Conservation (phyloP, 2,329 filamentous ascomycete genomes). For the Exophiala aquamarina region DNA sequence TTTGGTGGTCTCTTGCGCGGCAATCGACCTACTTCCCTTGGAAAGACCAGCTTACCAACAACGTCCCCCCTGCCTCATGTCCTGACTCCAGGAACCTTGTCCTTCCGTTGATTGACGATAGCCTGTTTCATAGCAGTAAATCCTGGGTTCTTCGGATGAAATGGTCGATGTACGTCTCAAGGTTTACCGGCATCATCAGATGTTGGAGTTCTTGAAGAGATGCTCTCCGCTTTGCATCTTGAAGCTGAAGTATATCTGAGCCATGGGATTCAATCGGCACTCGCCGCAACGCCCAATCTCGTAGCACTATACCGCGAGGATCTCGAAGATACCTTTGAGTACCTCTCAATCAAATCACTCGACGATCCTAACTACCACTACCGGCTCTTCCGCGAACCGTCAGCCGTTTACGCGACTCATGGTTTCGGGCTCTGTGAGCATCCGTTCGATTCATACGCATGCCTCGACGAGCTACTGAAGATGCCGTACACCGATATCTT, state of each 20-base stretch:
- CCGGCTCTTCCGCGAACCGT: constrained; percentile 3
- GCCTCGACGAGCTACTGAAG: constrained; percentile 5
- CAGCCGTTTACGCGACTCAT: constrained; percentile 1
- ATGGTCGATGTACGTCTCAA: constrained; percentile 2
- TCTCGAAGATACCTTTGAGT: background rate
- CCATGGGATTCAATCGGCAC: background rate
- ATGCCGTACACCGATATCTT: constrained; percentile 2
- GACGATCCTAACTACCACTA: background rate
- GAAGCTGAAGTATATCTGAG: background rate
- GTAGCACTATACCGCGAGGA: background rate
- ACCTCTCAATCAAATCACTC: background rate
- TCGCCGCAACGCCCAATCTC: background rate
- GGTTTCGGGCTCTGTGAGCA: constrained; percentile 1
- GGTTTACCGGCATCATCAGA: constrained; percentile 1
- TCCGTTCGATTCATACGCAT: constrained; percentile 2
- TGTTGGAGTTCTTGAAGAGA: constrained; percentile 1
- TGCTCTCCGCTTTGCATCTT: background rate
- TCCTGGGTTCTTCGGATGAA: too few species aligned
- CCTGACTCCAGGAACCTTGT: too few species aligned
- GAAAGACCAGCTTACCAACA: too few species aligned
- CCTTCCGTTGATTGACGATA: too few species aligned
- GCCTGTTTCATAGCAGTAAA: too few species aligned
- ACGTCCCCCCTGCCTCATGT: too few species aligned
- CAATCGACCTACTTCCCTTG: too few species aligned
- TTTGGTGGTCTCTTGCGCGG: too few species aligned